phyloP scores from a whole-genome alignment of 2,329 filamentous ascomycete genomes.

The Hypoxylon rubiginosum region DNA sequence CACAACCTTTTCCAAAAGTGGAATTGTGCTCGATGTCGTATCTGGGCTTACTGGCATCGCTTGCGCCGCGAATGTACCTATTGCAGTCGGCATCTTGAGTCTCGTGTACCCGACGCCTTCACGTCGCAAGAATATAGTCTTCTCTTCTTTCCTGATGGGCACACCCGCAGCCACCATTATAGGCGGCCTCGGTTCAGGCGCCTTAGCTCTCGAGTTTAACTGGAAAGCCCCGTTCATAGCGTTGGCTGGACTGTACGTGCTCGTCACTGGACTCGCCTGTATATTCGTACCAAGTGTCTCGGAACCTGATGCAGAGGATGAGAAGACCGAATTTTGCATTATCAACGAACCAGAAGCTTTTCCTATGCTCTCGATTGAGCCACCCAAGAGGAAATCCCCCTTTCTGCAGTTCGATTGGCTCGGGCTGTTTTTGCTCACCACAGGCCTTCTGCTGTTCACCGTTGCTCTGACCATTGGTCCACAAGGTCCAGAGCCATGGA shows the following conservation, averaged over 20 bases:
- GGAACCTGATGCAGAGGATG: constrained; percentile 36
- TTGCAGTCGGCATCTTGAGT: constrained; percentile 51
- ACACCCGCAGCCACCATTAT: constrained; percentile 52
- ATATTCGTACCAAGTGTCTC: constrained; percentile 49
- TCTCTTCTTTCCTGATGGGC: constrained; percentile 53
- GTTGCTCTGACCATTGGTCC: constrained; percentile 52
- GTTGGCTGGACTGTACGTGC: constrained; percentile 48
- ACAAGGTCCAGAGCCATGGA: constrained; percentile 51
- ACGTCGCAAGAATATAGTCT: constrained; percentile 52
- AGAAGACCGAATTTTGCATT: constrained; percentile 40
- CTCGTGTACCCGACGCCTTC: constrained; percentile 50
- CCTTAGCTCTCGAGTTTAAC: constrained; percentile 45
- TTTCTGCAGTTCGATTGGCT: constrained; percentile 51
- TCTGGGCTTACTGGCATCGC: constrained; percentile 51
- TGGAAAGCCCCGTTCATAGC: constrained; percentile 53
- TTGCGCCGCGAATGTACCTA: constrained; percentile 52
- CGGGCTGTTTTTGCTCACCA: constrained; percentile 49
- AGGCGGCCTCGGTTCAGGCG: constrained; percentile 52
- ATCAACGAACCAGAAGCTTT: constrained; percentile 39
- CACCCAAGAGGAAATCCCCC: constrained; percentile 32
- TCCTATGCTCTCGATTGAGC: constrained; percentile 40
- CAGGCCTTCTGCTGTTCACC: constrained; percentile 50
- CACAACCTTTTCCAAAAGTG: constrained; percentile 47
- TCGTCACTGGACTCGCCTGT: constrained; percentile 47
- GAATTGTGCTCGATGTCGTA: constrained; percentile 50